phyloP scores from a whole-genome alignment of 179 eudicot genomes.

The Gypsophila paniculata region DNA sequence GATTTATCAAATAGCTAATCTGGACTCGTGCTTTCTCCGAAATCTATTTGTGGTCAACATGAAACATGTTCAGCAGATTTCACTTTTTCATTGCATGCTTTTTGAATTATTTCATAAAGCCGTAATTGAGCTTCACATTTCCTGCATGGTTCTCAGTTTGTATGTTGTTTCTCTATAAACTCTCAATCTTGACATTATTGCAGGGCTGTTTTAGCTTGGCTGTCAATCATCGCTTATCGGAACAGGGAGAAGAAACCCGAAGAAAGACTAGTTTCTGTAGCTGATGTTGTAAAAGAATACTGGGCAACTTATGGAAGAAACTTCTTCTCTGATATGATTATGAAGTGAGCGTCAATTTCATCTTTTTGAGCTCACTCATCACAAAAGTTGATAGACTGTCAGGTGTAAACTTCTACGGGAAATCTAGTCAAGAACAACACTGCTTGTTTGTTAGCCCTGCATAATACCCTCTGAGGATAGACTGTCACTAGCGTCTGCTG shows the following conservation, averaged over 20 bases:
- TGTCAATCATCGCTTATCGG: constrained; percentile 74
- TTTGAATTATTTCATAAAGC: background rate
- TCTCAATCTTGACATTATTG: background rate
- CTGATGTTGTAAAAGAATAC: constrained; percentile 87
- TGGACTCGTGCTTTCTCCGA: background rate
- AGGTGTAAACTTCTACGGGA: background rate
- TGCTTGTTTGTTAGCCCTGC: background rate
- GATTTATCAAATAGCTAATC: background rate
- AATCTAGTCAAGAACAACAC: background rate
- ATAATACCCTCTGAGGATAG: too few relatives aligned
- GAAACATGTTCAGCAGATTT: constrained; percentile 2
- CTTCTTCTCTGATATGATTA: constrained; percentile 98
- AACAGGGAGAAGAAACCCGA: constrained; percentile 71
- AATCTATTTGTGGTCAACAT: background rate
- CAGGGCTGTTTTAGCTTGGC: constrained; percentile 99
- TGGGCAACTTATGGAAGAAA: constrained; percentile 96
- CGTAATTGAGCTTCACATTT: background rate
- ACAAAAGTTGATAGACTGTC: background rate
- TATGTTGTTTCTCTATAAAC: background rate
- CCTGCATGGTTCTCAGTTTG: background rate
- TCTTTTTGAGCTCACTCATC: background rate
- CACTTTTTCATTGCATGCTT: background rate
- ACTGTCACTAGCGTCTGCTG: too few relatives aligned
- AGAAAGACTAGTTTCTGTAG: constrained; percentile 70
- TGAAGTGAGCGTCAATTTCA: constrained; percentile 52